Conservation (phyloP, 1,139 yeast species). For the Blastobotrys buckinghamii region DNA sequence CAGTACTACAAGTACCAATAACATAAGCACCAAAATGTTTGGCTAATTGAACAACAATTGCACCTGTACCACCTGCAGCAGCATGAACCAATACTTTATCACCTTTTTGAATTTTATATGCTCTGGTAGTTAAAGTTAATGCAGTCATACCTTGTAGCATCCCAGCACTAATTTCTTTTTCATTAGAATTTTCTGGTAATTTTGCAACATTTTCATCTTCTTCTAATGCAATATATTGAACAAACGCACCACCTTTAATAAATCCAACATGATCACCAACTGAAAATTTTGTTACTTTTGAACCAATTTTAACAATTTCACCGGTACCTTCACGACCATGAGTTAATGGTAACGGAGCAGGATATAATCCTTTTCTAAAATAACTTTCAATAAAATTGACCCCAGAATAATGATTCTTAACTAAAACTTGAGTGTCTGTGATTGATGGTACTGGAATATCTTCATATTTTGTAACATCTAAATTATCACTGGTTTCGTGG, state of each 20-base stretch:
- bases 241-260: slow-evolving; percentile 46
- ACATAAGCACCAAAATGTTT: slow-evolving; percentile 63
- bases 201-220: slow-evolving; percentile 32
- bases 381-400: slow-evolving; percentile 78
- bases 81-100: slow-evolving; percentile 79
- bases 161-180: slow-evolving; percentile 53
- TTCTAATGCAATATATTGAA: slow-evolving; percentile 55
- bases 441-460: slow-evolving; percentile 55
- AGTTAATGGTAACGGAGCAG: slow-evolving; percentile 50
- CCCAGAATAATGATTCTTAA: slow-evolving; percentile 71
- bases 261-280: slow-evolving; percentile 75
- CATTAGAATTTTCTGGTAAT: slow-evolving; percentile 44
- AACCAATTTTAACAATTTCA: slow-evolving; percentile 61
- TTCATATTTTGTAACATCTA: slow-evolving; percentile 47
- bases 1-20: slow-evolving; percentile 77
- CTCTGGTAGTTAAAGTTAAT: slow-evolving; percentile 57
- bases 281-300: slow-evolving; percentile 46
- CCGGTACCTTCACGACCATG: slow-evolving; percentile 89
- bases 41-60: slow-evolving; percentile 58
- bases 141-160: slow-evolving; percentile 77
- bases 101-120: slow-evolving; percentile 58
- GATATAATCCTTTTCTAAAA: slow-evolving; percentile 73
- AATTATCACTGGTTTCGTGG: slow-evolving; percentile 48
- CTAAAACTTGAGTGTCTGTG: slow-evolving; percentile 49
- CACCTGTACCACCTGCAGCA: slow-evolving; percentile 93